These are phyloP conservation scores for Zasmidium angulare DNA, from an alignment of 2,329 filamentous ascomycete genomes.

Conservation along the genomic window DNA sequence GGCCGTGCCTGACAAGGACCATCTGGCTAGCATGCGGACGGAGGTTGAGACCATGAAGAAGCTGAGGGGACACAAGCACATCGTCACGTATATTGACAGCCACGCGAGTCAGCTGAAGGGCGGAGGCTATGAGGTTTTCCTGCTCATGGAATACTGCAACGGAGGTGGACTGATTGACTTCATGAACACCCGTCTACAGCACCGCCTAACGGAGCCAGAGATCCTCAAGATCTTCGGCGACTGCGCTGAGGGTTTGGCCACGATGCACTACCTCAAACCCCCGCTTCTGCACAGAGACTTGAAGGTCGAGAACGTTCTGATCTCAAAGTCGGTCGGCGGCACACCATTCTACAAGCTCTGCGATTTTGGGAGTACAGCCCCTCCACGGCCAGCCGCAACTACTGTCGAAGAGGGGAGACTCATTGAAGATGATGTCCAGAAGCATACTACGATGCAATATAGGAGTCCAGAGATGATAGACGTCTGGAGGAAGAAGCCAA, in stretches of 20 bases:
- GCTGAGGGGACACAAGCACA: slow-evolving; percentile 91
- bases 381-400: slow-evolving; percentile 78
- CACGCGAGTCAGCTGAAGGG: slow-evolving; percentile 92
- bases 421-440: slow-evolving; percentile 95
- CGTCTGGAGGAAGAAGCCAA: slow-evolving; percentile 92
- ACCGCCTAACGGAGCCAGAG: slow-evolving; percentile 94
- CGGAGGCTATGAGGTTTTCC: slow-evolving; percentile 94
- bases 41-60: slow-evolving; percentile 99
- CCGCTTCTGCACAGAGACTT: slow-evolving; percentile 89
- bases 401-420: slow-evolving; percentile 85
- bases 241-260: slow-evolving; percentile 92
- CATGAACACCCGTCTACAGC: slow-evolving; percentile 97
- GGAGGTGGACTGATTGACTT: slow-evolving; percentile 97
- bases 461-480: slow-evolving; percentile 98
- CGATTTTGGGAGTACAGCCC: slow-evolving; percentile 91
- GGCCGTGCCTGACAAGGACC: slow-evolving; percentile 92
- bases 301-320: slow-evolving; percentile 97
- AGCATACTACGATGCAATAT: slow-evolving; percentile 96
- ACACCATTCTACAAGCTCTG: slow-evolving; percentile 87
- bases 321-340: slow-evolving; percentile 61
- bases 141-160: slow-evolving; percentile 97
- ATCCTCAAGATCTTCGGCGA: slow-evolving; percentile 96
- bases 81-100: slow-evolving; percentile 97
- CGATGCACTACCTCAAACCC: slow-evolving; percentile 98
- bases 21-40: slow-evolving; percentile 91